phyloP scores from a whole-genome alignment of 371 early-diverging fungal genomes.

The Scutellospora calospora region DNA sequence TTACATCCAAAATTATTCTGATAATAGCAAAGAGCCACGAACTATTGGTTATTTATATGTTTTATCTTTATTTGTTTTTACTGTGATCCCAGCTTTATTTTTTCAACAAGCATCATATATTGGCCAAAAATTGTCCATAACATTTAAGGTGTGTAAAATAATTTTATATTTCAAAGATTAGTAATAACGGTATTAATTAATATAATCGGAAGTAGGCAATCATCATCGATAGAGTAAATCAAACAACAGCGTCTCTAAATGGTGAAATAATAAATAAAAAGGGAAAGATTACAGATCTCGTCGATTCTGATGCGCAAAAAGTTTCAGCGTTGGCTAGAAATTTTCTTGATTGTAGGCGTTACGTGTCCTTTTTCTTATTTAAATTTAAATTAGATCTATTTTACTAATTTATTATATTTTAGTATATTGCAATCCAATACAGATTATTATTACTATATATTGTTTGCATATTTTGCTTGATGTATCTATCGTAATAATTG shows the following conservation, averaged over 20 bases:
- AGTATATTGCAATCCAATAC: slow-evolving; percentile 62
- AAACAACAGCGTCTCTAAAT: slow-evolving; percentile 62
- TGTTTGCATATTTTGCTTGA: slow-evolving; percentile 64
- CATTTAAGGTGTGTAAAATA: slow-evolving; percentile 29
- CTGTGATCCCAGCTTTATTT: slow-evolving; percentile 11
- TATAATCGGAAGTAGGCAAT: slow-evolving; percentile 53
- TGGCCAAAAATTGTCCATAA: slow-evolving; percentile 41
- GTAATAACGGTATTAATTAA: background rate
- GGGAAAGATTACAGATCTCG: slow-evolving; percentile 85
- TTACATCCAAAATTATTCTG: slow-evolving; percentile 54
- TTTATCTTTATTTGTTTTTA: slow-evolving; percentile 56
- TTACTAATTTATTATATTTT: slow-evolving; percentile 39
- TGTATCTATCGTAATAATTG: slow-evolving; percentile 57
- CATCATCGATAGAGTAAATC: slow-evolving; percentile 65
- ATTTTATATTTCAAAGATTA: background rate
- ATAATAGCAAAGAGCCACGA: slow-evolving; percentile 15
- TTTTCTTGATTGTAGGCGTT: slow-evolving; percentile 51
- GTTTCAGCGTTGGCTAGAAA: slow-evolving; percentile 55
- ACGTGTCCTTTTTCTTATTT: background rate
- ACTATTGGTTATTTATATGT: slow-evolving; percentile 63
- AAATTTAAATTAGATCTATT: background rate
- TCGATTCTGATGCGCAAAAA: slow-evolving; percentile 79
- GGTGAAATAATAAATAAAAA: slow-evolving; percentile 46
- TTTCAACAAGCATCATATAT: slow-evolving; percentile 43
- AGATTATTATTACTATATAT: slow-evolving; percentile 56